Base-by-base conservation (phyloP, 176 grass and related monocot genomes). In the Coix lacrymajobi region DNA sequence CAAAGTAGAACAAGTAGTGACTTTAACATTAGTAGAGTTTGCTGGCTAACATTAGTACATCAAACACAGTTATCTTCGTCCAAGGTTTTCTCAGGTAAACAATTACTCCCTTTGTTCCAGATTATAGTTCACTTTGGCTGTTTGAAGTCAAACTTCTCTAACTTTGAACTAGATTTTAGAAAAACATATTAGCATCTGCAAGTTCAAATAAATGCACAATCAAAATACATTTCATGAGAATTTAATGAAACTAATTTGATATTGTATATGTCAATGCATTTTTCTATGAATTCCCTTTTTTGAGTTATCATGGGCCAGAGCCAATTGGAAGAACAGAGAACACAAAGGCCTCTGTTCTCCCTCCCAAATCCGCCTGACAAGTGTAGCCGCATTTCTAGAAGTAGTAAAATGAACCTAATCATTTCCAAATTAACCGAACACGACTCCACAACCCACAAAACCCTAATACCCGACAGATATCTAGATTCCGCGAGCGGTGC, bases 21-120 rank as follows among this genome's bases (percentile, higher is more conserved):
- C 13, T 44, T 58, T 20, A 20, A 31, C 51, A 46, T 11, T 58
- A 46, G 31, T 24, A 17, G 31, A 72, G 5, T 30, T 66, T 60
- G 28, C 57, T 89, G 63, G 56, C 15, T 15, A 81, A 14, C 14
- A 77, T 29, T 34, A 69, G 71, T 43, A 77, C 8, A 70, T 51
- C 17, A 61, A 12, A 76, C 24, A 16, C 6, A 63, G 38, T 26
- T 36, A 40, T 62, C 40, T 36, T 16, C 54, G 12, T 80, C 48
- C 19, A 70, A 73, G 17, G 3, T 43, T 63, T 15, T 77, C 36
- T 75, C 26, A 44, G 32, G 52, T 12, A 52, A 51, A 68, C 10
- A 85, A 38, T 40, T 25, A 60, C 56, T 12, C n/a, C n/a, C 24
- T 60, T 11, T 12, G 11, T 60, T 60, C 56, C 24, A 25, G 26